Evolutionary conservation across 179 eudicot species (phyloP), one percentile per base, ranked within the genome.

Genomic region (Monotropa hypopitys): DNA sequence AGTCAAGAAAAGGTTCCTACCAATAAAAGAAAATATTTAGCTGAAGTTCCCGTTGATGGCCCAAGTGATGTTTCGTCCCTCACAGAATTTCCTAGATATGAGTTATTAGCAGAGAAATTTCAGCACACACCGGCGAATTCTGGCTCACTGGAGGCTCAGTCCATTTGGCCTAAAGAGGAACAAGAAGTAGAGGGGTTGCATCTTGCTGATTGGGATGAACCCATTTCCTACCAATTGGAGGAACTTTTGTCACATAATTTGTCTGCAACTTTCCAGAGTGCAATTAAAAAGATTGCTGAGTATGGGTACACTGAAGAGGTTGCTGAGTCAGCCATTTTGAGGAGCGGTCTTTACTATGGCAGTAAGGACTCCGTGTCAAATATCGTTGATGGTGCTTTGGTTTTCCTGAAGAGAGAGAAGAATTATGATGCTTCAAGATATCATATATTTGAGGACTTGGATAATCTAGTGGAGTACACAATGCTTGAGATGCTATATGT

Each of bases 121-220:
- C 70, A 45, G 11, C 72, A 38, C 21, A 49, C 79, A 32, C 46
- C 3, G 15, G 78, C 38, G 65, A 77, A 81, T 61, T 32, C 77
- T 43, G 82, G 33, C 35, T 49, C 74, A 33, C 51, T 45, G 59
- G 42, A 49, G 42, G 75, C 59, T 8, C n/a, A 47, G 73, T 43
- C 82, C 40, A 66, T 38, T 65, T 45, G 71, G 77, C 26, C 75
- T 35, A 23, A 51, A 23, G 74, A 81, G 28, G 77, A 82, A 16
- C 62, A 67, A 9, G 81, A 66, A 33, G 72, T 32, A 32, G 78
- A 80, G 50, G 72, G 75, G 56, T 68, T 28, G 23, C 56, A 38
- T 61, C 40, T 13, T n/a, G 74, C 74, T n/a, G 84, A 85, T 35
- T 85, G 88, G 88, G 76, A 75, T 49, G 83, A 83, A 70, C 76